A percentile compares a stretch with the other conserved stretches of the same genome.
Conservation (phyloP, 495 filamentous ascomycete species). For the Xylaria palmicola region DNA sequence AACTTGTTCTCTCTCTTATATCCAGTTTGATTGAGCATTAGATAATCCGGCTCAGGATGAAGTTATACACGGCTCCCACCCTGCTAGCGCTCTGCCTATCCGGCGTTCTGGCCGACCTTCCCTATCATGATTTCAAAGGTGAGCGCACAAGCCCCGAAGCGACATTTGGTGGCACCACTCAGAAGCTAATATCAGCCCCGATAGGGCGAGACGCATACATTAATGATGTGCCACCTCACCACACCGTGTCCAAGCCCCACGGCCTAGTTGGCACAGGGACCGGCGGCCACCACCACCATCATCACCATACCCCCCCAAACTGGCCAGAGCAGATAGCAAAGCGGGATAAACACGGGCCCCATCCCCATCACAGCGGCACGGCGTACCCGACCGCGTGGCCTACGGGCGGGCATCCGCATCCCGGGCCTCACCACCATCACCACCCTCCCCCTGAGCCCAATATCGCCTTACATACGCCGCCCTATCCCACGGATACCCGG, state of each 20-base stretch:
- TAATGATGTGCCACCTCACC: not conserved
- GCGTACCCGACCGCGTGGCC: not conserved
- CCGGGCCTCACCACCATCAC: not conserved
- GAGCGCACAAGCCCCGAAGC: not conserved
- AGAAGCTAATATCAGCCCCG: not conserved
- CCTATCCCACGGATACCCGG: not conserved
- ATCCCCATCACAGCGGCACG: not conserved
- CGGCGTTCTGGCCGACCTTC: conserved; percentile 20
- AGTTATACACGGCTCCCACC: conserved; percentile 15
- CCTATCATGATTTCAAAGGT: conserved; percentile 18
- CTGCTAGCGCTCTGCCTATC: conserved; percentile 21
- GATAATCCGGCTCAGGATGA: conserved; percentile 14
- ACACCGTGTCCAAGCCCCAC: not conserved
- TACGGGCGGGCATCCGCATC: not conserved
- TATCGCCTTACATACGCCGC: not conserved
- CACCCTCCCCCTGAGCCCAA: not conserved
- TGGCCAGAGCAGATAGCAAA: not conserved
- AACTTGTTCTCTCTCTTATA: not conserved
- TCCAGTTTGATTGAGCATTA: not conserved
- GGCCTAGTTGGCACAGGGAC: not conserved
- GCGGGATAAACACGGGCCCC: not conserved
- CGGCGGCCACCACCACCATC: not conserved
- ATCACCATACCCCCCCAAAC: not conserved
- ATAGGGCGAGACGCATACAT: not conserved
- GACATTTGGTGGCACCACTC: not conserved